phyloP scores from a whole-genome alignment of 2,329 filamentous ascomycete species.

The Xylariaceae sp. region DNA sequence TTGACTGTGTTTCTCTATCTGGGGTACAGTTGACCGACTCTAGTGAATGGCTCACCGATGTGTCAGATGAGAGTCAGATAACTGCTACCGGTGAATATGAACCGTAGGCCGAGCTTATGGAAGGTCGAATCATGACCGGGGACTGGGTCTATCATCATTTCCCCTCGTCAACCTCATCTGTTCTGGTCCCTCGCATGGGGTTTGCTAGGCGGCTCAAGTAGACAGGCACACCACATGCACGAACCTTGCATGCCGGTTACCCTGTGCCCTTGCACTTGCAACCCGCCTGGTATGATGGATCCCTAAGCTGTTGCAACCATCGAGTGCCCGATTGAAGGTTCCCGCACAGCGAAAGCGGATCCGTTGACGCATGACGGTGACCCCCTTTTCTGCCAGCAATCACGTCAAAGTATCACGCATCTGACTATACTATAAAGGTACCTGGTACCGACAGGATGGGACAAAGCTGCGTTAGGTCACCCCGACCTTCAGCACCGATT shows the following conservation, averaged over 20 bases:
- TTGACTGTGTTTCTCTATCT: background rate
- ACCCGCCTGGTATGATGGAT: background rate
- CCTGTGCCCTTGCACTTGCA: conserved; percentile 12
- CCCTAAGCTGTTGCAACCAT: conserved; percentile 6
- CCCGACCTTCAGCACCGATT: conserved; percentile 4
- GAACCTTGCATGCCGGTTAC: conserved; percentile 17
- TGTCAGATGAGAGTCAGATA: conserved; percentile 17
- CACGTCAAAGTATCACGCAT: conserved; percentile 2
- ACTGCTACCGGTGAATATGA: conserved; percentile 15
- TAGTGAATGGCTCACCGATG: conserved; percentile 17
- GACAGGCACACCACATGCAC: conserved; percentile 16
- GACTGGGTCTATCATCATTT: conserved; percentile 10
- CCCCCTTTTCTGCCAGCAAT: conserved; percentile 2
- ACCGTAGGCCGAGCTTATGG: conserved; percentile 16
- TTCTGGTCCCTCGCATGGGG: conserved; percentile 2
- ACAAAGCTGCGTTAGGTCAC: conserved; percentile 3
- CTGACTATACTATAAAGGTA: conserved; percentile 1
- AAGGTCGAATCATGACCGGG: conserved; percentile 13
- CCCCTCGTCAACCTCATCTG: background rate
- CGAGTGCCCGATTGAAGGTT: conserved; percentile 2
- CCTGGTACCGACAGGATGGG: conserved; percentile 12
- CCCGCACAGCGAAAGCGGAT: background rate
- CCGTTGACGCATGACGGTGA: conserved; percentile 6
- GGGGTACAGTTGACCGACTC: conserved; percentile 17
- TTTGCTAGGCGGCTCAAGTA: conserved; percentile 16